phyloP scores from a whole-genome alignment of 495 filamentous ascomycete genomes.

The Penicillium coprophilum region DNA sequence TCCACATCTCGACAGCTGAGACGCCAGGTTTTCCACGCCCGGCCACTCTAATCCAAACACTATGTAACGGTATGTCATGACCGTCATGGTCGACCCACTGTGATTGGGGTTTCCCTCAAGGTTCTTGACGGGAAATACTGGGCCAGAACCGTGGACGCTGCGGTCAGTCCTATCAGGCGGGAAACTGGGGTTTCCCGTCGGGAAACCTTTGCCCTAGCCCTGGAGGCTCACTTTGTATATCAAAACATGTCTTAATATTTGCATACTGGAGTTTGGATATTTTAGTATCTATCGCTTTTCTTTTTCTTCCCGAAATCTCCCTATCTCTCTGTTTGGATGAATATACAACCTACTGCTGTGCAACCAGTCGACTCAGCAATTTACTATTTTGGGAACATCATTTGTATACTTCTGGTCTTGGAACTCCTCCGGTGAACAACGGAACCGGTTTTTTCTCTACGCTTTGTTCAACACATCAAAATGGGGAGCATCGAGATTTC shows the following conservation, averaged over 20 bases:
- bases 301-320: conserved; percentile 4
- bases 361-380: conserved; percentile 15
- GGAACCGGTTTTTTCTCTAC: conserved; percentile 6
- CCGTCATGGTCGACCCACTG: conserved; percentile 13
- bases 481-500: conserved; percentile 38
- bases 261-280: conserved; percentile 16
- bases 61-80: conserved; percentile 24
- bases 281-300: not conserved
- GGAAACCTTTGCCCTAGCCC: conserved; percentile 27
- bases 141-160: conserved; percentile 23
- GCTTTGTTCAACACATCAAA: conserved; percentile 16
- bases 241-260: conserved; percentile 26
- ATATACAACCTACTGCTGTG: conserved; percentile 14
- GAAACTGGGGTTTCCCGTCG: conserved; percentile 42
- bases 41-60: not conserved
- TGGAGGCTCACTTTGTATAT: conserved; percentile 31
- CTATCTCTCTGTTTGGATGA: conserved; percentile 12
- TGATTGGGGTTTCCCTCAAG: conserved; percentile 29
- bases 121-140: conserved; percentile 40
- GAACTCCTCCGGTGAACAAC: conserved; percentile 2
- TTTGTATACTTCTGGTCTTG: conserved; percentile 15
- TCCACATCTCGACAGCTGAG: conserved; percentile 19
- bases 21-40: conserved; percentile 20
- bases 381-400: conserved; percentile 16
- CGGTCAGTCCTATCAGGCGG: conserved; percentile 27